Conservation (phyloP, 1,284 basidiomycete genomes). For the Anthracocystis walkeri region DNA sequence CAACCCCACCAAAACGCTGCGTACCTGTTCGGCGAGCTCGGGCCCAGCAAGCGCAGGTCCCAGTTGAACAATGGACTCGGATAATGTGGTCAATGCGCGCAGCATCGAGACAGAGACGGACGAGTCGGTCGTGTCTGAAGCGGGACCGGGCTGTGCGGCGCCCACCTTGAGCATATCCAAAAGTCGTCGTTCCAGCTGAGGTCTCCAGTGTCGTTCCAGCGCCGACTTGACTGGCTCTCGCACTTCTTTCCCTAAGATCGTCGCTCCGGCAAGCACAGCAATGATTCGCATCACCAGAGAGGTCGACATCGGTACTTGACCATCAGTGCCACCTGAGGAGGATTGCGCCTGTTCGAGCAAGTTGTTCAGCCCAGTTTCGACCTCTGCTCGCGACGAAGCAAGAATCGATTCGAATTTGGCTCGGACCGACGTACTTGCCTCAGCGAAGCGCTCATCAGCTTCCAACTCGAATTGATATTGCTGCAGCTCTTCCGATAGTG, state of each 20-base stretch:
- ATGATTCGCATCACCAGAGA: constrained; percentile 23
- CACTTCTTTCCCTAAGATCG: not conserved
- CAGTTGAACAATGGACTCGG: constrained; percentile 34
- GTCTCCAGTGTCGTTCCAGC: constrained; percentile 31
- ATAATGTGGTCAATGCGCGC: constrained; percentile 20
- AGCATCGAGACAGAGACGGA: constrained; percentile 21
- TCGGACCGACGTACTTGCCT: constrained; percentile 15
- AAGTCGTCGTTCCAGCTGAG: constrained; percentile 25
- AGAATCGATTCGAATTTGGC: constrained; percentile 25
- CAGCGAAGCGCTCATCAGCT: constrained; percentile 18
- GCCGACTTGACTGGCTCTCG: constrained; percentile 23
- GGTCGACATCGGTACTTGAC: constrained; percentile 1
- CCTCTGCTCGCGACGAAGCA: constrained; percentile 14
- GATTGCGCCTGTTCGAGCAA: constrained; percentile 20
- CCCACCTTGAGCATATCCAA: not conserved
- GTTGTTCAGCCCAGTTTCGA: constrained; percentile 15
- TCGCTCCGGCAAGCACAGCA: constrained; percentile 19
- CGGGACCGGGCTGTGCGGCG: not conserved
- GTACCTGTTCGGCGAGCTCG: constrained; percentile 28
- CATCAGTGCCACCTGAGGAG: not conserved
- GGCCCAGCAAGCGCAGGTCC: constrained; percentile 30
- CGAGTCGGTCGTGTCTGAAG: not conserved
- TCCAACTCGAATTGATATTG: constrained; percentile 25
- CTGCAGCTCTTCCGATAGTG: constrained; percentile 17
- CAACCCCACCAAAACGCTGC: constrained; percentile 12